These are phyloP conservation scores for Cinchona pubescens DNA, from an alignment of 257 asterid species.

Conservation along the genomic window DNA sequence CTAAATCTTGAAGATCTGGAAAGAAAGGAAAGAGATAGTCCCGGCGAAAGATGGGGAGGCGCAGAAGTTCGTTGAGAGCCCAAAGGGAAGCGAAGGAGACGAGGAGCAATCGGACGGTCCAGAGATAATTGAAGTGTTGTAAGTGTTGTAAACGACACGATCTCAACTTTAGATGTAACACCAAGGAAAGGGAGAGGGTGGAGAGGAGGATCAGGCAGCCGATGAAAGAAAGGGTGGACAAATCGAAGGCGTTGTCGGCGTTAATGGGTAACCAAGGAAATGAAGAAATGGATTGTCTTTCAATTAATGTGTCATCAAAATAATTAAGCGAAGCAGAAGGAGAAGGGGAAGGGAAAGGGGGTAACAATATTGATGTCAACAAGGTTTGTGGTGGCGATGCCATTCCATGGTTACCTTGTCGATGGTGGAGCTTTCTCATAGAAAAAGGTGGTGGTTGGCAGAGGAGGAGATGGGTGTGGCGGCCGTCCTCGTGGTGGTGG, in stretches of 20 bases:
- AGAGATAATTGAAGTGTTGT: constrained; percentile 55
- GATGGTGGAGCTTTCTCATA: constrained; percentile 45
- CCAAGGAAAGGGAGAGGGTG: constrained; percentile 34
- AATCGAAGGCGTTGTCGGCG: constrained; percentile 37
- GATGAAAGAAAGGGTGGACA: constrained; percentile 35
- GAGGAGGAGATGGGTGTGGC: constrained; percentile 16
- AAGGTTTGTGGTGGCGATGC: constrained; percentile 18
- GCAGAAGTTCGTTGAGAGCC: constrained; percentile 51
- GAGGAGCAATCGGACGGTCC: constrained; percentile 68
- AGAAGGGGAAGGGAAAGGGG: constrained; percentile 2
- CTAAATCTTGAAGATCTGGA: constrained; percentile 28
- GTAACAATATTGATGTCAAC: background rate
- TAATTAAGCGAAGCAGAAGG: background rate
- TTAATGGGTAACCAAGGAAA: constrained; percentile 26
- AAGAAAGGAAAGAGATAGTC: constrained; percentile 31
- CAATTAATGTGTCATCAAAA: background rate
- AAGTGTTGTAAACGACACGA: constrained; percentile 45
- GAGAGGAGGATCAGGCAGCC: constrained; percentile 48
- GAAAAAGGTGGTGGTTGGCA: constrained; percentile 14
- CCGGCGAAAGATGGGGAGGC: constrained; percentile 40
- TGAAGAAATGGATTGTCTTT: background rate
- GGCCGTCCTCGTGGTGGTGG: constrained; percentile 33
- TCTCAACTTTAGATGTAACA: constrained; percentile 45
- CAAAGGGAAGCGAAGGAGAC: constrained; percentile 41
- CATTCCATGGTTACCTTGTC: constrained; percentile 17